Base-by-base conservation (phyloP, 331 rosid genomes). In the Malus hybrid region DNA sequence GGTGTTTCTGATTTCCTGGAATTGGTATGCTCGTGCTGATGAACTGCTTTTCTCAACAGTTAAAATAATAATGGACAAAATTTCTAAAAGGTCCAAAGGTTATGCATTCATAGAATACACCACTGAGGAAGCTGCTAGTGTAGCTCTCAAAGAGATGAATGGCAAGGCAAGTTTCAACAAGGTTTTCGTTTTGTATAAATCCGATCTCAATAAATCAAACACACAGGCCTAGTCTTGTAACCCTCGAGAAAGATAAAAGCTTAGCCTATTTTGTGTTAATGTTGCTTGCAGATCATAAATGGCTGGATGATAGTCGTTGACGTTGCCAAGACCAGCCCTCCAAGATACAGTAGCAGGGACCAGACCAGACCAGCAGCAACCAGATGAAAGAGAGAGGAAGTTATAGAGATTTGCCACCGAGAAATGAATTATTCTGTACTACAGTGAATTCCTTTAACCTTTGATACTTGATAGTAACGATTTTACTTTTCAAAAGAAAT, bases 291-390 rank as follows among this genome's bases (percentile, higher is more conserved):
- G 90, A 86, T 86, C 63, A 86, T 86, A 61, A 93, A 93, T 78
- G 98, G 97, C 19, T 89, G 97, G 97, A 91, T 91, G 97, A 93
- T 93, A 73, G 93, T 91, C 69, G 98, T 93, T 46, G 98, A 93
- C 80, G 93, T 82, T 76, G 97, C 96, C 71, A 91, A 87, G 83
- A 74, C 81, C 60, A 85, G 33, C 78, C 87, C 90, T 16, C 82
- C 87, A 65, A 88, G 85, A 80, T 77, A 79, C 71, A 75, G 78
- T 73, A 71, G 78, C 77, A 71, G 85, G 24, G 82, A 81, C 36
- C 83, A 32, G 15, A 73, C 77, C 27, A 69, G 84, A 82, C 56
- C 85, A 52, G 77, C 85, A 52, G 77, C 28, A 5, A 83, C 70
- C 68, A 76, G 81, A 82, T 55, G 65, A 48, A 74, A 74, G 74